Evolutionary conservation across 768 basidiomycete genomes (phyloP).

Genomic region (Favolaschia claudopus): DNA sequence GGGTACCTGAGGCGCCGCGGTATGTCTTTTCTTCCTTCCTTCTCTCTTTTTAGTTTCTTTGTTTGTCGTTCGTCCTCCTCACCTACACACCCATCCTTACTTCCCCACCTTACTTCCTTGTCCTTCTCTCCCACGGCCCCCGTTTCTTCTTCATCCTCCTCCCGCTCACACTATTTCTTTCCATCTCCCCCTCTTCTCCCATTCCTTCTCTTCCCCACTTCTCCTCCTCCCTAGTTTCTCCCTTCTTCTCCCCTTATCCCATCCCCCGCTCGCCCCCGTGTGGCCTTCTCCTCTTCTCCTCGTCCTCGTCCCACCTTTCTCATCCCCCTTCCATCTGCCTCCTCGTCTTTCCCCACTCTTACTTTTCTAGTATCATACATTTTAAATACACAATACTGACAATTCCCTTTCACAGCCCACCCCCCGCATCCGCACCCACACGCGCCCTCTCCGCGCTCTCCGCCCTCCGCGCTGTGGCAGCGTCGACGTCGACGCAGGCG

Average conservation of each 20-base stretch:
- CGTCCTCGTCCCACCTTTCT: not conserved
- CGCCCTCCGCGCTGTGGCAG: constrained; percentile 13
- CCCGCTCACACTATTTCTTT: not conserved
- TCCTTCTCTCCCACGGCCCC: not conserved
- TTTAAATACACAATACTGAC: not conserved
- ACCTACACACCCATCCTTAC: too few relatives aligned
- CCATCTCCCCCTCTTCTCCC: not conserved
- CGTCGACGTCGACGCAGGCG: not conserved
- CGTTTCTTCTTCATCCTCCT: not conserved
- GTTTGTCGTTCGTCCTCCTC: not conserved
- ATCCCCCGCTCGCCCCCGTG: too few relatives aligned
- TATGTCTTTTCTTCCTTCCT: not conserved
- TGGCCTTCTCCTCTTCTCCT: too few relatives aligned
- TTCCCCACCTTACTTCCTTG: not conserved
- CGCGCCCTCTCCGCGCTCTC: constrained; percentile 24
- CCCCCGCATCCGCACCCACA: too few relatives aligned
- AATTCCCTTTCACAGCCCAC: not conserved
- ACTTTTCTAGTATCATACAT: too few relatives aligned
- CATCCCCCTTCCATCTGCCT: not conserved
- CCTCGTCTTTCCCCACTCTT: too few relatives aligned
- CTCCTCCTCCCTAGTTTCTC: too few relatives aligned
- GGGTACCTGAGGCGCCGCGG: constrained; percentile 14
- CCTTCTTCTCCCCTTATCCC: not conserved
- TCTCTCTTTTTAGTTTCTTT: not conserved
- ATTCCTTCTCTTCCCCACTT: not conserved